Conservation (phyloP, 2,329 filamentous ascomycete genomes). For the Aphanoascus verrucosus region DNA sequence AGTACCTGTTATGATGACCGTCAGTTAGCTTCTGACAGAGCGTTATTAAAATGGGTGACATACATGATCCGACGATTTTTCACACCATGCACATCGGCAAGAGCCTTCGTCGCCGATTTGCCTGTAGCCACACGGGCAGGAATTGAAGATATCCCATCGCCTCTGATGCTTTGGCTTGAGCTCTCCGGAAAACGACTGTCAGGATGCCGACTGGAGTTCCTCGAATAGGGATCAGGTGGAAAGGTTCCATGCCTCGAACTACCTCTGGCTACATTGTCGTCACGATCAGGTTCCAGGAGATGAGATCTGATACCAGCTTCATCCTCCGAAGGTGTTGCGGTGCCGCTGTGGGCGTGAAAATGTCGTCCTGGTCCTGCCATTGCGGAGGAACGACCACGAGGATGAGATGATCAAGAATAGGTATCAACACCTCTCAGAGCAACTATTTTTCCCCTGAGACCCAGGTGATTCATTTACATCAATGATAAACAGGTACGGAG, state of each 20-base stretch:
- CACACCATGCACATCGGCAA: conserved; percentile 63
- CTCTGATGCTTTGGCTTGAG: conserved; percentile 22
- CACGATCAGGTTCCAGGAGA: neutral
- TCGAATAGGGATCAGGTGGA: conserved; percentile 4
- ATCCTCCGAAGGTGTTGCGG: neutral
- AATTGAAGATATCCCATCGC: conserved; percentile 34
- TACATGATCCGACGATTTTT: conserved; percentile 65
- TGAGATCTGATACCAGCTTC: neutral
- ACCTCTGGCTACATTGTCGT: neutral
- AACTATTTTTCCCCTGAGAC: neutral
- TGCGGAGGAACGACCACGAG: neutral
- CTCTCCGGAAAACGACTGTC: conserved; percentile 18
- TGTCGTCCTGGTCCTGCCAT: neutral
- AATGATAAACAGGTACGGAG: too few species aligned
- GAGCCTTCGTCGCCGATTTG: conserved; percentile 59
- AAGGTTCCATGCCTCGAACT: conserved; percentile 9
- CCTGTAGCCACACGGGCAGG: conserved; percentile 46
- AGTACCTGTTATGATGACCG: conserved; percentile 51
- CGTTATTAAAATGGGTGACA: conserved; percentile 22
- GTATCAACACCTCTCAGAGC: neutral
- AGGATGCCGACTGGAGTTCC: conserved; percentile 22
- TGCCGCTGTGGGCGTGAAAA: neutral
- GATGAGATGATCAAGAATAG: neutral
- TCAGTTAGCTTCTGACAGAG: neutral
- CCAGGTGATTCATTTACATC: too few species aligned